Conservation (phyloP, 805 yeast genomes). For the Zygosaccharomyces pseudorouxii region DNA sequence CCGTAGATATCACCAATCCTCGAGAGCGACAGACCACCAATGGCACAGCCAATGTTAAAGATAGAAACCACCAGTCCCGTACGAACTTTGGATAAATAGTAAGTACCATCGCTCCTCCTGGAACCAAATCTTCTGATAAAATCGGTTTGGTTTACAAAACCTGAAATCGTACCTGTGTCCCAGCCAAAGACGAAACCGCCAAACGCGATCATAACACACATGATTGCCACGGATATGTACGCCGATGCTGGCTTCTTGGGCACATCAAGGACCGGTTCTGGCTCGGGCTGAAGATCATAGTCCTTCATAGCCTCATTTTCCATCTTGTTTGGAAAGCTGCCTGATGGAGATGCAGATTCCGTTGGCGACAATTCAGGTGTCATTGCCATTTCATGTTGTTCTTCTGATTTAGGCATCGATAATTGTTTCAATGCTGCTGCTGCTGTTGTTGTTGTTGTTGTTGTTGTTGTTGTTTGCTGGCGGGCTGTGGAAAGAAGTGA, state of each 20-base stretch:
- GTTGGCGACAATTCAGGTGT: conserved; percentile 14
- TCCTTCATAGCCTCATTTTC: conserved; percentile 27
- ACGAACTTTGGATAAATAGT: conserved; percentile 48
- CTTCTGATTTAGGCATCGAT: not conserved
- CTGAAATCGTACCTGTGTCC: conserved; percentile 79
- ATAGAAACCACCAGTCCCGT: conserved; percentile 54
- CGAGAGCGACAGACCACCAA: conserved; percentile 58
- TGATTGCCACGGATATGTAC: conserved; percentile 32
- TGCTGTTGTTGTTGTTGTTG: conserved; percentile 6
- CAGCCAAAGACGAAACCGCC: conserved; percentile 58
- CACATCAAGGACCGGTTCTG: conserved; percentile 17
- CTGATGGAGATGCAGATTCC: conserved; percentile 18
- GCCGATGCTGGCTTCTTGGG: conserved; percentile 37
- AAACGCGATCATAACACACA: conserved; percentile 33
- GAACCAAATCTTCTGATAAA: conserved; percentile 56
- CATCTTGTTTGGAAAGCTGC: conserved; percentile 27
- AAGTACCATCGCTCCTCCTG: conserved; percentile 38
- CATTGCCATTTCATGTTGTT: not conserved
- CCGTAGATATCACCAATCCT: conserved; percentile 61
- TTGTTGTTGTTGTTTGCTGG: conserved; percentile 2
- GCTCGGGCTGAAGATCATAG: conserved; percentile 8
- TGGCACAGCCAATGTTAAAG: conserved; percentile 71
- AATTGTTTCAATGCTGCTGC: not conserved
- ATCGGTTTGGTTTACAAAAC: conserved; percentile 57
- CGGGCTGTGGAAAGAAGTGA: not conserved